Base-by-base conservation (phyloP, 2,329 filamentous ascomycete species). In the Scedosporium minutisporum region DNA sequence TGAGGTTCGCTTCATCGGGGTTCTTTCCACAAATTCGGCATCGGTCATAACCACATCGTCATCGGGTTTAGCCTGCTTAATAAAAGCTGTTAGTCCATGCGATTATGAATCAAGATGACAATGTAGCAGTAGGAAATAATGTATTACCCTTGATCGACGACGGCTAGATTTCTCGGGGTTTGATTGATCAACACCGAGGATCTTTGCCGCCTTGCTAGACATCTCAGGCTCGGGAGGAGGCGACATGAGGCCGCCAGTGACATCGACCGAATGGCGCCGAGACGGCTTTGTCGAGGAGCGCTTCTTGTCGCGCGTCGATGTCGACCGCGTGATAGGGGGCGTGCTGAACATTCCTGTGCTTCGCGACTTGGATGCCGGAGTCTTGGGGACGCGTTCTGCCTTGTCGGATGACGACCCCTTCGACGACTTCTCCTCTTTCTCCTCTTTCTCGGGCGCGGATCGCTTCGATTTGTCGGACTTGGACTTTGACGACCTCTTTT, bases 321-420 rank as follows among this genome's bases (percentile, higher is more conserved):
- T 88, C 1, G 87, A 85, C 33, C 88, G 84, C 29, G 87, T 86
- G 62, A 90, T 78, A 14, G 85, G 85, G 1, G 88, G 84, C 12
- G 84, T 83, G 69, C 81, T 85, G 64, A 96, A 90, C 68, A 89
- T 81, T 69, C 85, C 88, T 66, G 69, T 80, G 75, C 65, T 83
- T 79, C 69, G 85, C 16, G 65, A 66, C 33, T 51, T 38, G 18
- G 51, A 23, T 12, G 42, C 60, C 6, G 65, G 60, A 23, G 65
- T 64, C 57, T 64, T 66, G 23, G 59, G 60, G 38, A 64, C 70
- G 64, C 81, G 82, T 60, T 83, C 82, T 62, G 83, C 82, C 71
- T 87, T 89, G 67, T 93, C 91, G 21, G 89, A 92, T 12, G 82
- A 82, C 21, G 89, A 93, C 53, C 86, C 89, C 69, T 86, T 89